Evolutionary conservation across 2,329 filamentous ascomycete genomes (phyloP), one percentile per base, ranked within the genome.

Genomic region (Rhytidhysteron rufulum): DNA sequence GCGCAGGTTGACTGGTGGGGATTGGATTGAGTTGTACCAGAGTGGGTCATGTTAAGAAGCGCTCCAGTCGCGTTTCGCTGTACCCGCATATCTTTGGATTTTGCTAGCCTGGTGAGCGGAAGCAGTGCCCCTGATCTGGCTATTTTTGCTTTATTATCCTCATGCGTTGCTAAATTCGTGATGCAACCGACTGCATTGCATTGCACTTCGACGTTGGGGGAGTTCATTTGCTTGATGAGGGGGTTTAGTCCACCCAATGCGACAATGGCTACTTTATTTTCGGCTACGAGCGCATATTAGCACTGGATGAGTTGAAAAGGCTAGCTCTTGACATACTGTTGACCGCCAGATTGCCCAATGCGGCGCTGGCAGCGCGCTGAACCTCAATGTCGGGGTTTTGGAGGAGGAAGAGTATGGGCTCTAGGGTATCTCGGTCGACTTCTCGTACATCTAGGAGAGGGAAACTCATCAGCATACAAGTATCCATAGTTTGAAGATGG

Each of bases 101-200:
- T 97, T 47, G 93, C 93, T 42, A 98, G 73, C 48, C 87, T 81
- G 33, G 93, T 98, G 53, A 98, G 73, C 7, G 93, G 93, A 6
- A 86, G 88, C 41, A 98, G 76, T 40, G 93, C 93, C 43, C 93
- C 93, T 3, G 93, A 98, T 46, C 88, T 82, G 53, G 93, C 93
- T 65, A 98, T 98, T 72, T 95, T 96, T 43, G 93, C 90, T 72
- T 98, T 98, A 73, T 98, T 98, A 55, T 97, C 93, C 70, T 98
- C 93, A 60, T 98, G 93, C 3, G 93, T 98, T 40, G 93, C 93
- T 41, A 98, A 72, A 63, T 98, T 98, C 33, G 93, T 98, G 66
- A 98, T 98, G 72, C 93, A 98, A 37, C 93, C 93, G 45, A 98
- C 93, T 31, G 93, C 93, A 67, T 98, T 98, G 75, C 93, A 98